phyloP scores from a whole-genome alignment of 2,329 filamentous ascomycete genomes.

The Daldinia sp. region DNA sequence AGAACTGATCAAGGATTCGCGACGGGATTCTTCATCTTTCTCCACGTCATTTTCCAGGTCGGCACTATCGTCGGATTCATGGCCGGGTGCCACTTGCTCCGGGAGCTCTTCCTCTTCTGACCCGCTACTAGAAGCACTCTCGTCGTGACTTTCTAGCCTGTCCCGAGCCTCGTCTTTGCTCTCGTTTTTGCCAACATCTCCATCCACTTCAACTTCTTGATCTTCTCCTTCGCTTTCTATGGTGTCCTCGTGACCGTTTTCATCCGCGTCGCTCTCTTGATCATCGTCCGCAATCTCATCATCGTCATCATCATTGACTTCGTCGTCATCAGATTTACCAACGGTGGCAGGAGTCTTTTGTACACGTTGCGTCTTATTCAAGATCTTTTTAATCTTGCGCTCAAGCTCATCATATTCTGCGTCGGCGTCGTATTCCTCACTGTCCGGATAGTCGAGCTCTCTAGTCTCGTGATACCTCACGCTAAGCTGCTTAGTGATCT shows the following conservation, averaged over 20 bases:
- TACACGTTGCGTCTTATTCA: constrained; percentile 12
- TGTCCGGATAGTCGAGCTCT: constrained; percentile 36
- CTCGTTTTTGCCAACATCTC: constrained; percentile 2
- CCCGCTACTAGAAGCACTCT: background rate
- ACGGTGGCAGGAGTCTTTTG: constrained; percentile 34
- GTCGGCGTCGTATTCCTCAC: constrained; percentile 35
- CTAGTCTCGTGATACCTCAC: constrained; percentile 37
- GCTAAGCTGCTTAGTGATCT: constrained; percentile 36
- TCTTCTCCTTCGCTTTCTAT: constrained; percentile 32
- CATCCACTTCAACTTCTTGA: constrained; percentile 6
- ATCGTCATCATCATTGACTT: constrained; percentile 22
- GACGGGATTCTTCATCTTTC: background rate
- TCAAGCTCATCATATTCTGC: constrained; percentile 41
- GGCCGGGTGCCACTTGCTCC: constrained; percentile 8
- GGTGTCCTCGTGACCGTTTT: background rate
- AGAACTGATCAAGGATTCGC: constrained; percentile 10
- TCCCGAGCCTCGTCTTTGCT: background rate
- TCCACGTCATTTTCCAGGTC: constrained; percentile 32
- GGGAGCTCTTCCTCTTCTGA: constrained; percentile 11
- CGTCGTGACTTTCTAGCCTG: background rate
- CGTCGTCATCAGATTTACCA: constrained; percentile 39
- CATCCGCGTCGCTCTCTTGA: background rate
- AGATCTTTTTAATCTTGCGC: constrained; percentile 38
- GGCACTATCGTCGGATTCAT: constrained; percentile 22
- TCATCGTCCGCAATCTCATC: background rate